Base-by-base conservation (phyloP, 352 stramenopile species). In the Pythium graminicola region DNA sequence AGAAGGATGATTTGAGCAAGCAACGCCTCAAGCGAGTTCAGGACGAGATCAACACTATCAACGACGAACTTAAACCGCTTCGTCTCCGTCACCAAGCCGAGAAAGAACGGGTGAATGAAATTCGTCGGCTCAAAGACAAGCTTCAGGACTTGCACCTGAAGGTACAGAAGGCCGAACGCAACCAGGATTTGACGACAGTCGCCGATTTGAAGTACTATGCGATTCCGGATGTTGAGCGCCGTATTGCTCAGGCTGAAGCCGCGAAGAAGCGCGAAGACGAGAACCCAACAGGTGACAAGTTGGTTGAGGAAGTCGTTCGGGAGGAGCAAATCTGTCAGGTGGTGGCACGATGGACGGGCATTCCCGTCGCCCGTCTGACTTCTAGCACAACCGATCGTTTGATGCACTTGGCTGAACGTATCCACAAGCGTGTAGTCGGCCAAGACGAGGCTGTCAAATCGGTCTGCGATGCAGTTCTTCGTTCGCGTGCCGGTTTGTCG, bases 181-280 rank as follows among this genome's bases (percentile, higher is more conserved):
- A 92, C 57, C 95, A 96, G 58, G 96, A 99, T 61, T 65, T 99
- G 5, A 88, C 95, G 44, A 91, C 81, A 16, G 96, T 96, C 27
- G 93, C 95, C 2, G 93, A 99, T 64, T 62, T 99, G 6, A 96
- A 98, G 54, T 99, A 99, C 65, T 91, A 90, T 22, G 89, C 84
- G 4, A 89, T 99, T 56, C 96, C 97, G 2, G 78, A 93, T 36
- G 75, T 99, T 0, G 74, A 98, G 69, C 76, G 81, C 29, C 81
- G 72, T 6, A 96, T 97, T 50, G 67, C 74, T 6, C 69, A 86
- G 46, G 73, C 93, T 7, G 89, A 95, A 61, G 53, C 59, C 22
- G 73, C 76, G 22, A 87, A 97, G 63, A 76, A 73, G 49, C 50
- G 32, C 13, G 58, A 82, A 40, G 73, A 90, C 36, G 73, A 86